These are phyloP conservation scores for Didymella exigua DNA, from an alignment of 2,329 filamentous ascomycete species.

Conservation along the genomic window DNA sequence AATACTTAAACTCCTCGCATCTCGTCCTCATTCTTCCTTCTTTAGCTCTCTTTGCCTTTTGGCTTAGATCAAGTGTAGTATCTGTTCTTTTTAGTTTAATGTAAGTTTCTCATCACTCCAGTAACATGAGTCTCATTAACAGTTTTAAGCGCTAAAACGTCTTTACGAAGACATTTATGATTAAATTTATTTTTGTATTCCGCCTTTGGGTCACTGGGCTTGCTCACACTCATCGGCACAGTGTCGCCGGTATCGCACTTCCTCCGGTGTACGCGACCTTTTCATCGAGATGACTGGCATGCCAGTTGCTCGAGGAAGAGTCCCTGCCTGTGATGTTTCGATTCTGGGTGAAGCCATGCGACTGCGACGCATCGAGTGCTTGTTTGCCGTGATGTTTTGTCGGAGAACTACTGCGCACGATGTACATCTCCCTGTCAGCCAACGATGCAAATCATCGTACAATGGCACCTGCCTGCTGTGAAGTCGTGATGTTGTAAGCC, in stretches of 20 bases:
- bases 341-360: background rate
- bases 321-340: background rate
- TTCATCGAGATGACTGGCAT: slow-evolving; percentile 65
- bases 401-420: background rate
- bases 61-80: slow-evolving; percentile 20
- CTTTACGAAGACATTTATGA: background rate
- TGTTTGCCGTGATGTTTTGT: background rate
- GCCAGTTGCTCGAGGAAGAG: slow-evolving; percentile 64
- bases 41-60: slow-evolving; percentile 20
- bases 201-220: slow-evolving; percentile 22
- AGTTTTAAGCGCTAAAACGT: slow-evolving; percentile 16
- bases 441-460: background rate
- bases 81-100: slow-evolving; percentile 4
- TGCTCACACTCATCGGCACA: slow-evolving; percentile 25
- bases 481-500: slow-evolving; percentile 17
- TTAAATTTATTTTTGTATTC: slow-evolving; percentile 23
- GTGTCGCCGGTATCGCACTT: slow-evolving; percentile 34
- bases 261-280: slow-evolving; percentile 31
- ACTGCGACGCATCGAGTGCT: background rate
- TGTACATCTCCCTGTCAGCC: background rate
- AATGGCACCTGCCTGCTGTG: background rate
- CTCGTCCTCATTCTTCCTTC: slow-evolving; percentile 3
- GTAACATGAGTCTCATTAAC: no score
- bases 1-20: background rate
- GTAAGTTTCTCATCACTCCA: background rate